Conservation (phyloP, 306 rosid genomes). For the Cicer chorassanicum region DNA sequence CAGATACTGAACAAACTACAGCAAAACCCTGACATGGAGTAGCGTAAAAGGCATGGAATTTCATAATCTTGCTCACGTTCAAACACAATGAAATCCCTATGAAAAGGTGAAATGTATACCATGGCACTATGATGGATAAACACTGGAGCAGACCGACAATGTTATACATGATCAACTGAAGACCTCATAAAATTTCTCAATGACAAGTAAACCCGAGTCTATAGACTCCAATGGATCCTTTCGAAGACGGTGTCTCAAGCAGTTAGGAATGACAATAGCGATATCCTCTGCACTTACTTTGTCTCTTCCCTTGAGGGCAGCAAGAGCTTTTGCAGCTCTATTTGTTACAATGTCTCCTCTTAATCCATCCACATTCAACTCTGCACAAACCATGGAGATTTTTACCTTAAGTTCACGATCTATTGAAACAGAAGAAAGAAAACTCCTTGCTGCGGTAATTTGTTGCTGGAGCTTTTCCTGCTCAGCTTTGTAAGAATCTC, state of each 20-base stretch:
- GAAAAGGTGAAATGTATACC: conserved; percentile 26
- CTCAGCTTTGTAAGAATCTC: conserved; percentile 66
- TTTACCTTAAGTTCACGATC: conserved; percentile 83
- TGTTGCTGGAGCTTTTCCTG: conserved; percentile 80
- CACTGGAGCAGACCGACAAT: conserved; percentile 26
- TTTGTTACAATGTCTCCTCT: conserved; percentile 94
- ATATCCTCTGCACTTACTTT: conserved; percentile 77
- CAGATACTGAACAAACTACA: conserved; percentile 27
- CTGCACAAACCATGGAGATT: conserved; percentile 85
- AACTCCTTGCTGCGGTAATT: conserved; percentile 68
- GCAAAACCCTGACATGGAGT: background rate
- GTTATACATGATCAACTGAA: conserved; percentile 60
- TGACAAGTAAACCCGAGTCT: conserved; percentile 91
- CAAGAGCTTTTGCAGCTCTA: conserved; percentile 91
- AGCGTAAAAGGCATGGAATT: background rate
- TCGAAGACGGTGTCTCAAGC: conserved; percentile 94
- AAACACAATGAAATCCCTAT: conserved; percentile 37
- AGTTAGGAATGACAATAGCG: conserved; percentile 91
- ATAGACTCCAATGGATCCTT: conserved; percentile 96
- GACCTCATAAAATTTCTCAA: conserved; percentile 87
- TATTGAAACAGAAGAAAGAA: conserved; percentile 68
- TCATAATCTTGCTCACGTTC: conserved; percentile 24
- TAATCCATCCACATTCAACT: conserved; percentile 90
- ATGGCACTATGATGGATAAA: conserved; percentile 37
- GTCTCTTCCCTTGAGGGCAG: conserved; percentile 81